Evolutionary conservation across 2,329 filamentous ascomycete species (phyloP).

Genomic region (Aspergillus tubingensis): DNA sequence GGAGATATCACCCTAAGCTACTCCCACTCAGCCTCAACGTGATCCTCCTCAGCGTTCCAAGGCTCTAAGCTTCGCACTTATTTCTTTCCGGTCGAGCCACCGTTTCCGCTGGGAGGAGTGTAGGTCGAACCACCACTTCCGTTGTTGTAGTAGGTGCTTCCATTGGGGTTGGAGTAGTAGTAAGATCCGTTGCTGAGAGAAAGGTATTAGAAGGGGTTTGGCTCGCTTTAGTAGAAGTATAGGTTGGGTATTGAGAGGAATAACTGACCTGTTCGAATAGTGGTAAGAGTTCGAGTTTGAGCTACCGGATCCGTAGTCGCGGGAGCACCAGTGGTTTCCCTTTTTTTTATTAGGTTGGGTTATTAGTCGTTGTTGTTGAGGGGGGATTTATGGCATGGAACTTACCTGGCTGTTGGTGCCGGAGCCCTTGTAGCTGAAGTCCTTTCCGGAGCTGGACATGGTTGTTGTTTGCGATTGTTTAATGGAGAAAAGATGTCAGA

Average conservation of each 20-base stretch:
- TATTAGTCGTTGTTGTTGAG: neutral
- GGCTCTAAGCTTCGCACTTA: neutral
- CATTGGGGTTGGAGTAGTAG: conserved; percentile 71
- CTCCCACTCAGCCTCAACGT: too few relatives aligned
- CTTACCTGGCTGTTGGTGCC: conserved; percentile 66
- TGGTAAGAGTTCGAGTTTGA: conserved; percentile 60
- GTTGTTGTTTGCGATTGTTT: conserved; percentile 1
- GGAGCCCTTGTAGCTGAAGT: conserved; percentile 45
- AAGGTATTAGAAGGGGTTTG: neutral
- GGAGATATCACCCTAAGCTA: too few relatives aligned
- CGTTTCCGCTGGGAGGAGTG: conserved; percentile 54
- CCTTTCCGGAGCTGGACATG: conserved; percentile 25
- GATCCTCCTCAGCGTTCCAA: too few relatives aligned
- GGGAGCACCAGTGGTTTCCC: conserved; percentile 69
- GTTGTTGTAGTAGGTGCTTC: conserved; percentile 68
- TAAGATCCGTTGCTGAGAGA: conserved; percentile 62
- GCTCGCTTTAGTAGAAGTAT: neutral
- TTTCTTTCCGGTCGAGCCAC: conserved; percentile 15
- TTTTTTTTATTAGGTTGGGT: conserved; percentile 29
- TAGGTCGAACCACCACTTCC: conserved; percentile 62
- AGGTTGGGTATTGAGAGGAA: neutral
- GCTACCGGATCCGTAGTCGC: conserved; percentile 62
- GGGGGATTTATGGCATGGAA: neutral
- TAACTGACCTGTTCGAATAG: conserved; percentile 63
- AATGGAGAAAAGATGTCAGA: too few relatives aligned